These are phyloP conservation scores for Suillus plorans DNA, from an alignment of 768 basidiomycete genomes.

Conservation along the genomic window DNA sequence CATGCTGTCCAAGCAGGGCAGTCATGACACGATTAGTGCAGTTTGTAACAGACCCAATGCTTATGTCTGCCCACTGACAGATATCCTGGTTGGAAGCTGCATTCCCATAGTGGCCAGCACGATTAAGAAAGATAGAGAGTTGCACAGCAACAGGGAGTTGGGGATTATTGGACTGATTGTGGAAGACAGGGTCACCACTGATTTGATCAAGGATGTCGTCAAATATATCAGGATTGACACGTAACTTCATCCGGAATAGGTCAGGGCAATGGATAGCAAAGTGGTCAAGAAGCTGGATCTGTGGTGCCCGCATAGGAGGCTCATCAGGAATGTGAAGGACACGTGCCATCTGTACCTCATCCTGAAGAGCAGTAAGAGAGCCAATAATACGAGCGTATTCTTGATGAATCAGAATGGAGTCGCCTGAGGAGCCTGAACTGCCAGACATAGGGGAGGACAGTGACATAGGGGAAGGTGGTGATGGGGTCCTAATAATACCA, in stretches of 20 bases:
- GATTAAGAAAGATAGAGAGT: conserved; percentile 14
- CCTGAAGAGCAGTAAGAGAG: not conserved
- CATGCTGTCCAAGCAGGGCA: conserved; percentile 16
- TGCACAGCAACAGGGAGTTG: conserved; percentile 32
- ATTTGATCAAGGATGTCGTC: conserved; percentile 20
- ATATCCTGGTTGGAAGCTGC: conserved; percentile 12
- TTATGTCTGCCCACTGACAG: conserved; percentile 12
- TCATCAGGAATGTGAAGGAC: not conserved
- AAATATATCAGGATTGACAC: conserved; percentile 26
- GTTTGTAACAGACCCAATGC: conserved; percentile 17
- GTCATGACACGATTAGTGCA: conserved; percentile 17
- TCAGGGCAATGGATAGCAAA: not conserved
- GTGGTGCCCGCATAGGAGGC: not conserved
- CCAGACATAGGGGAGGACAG: not conserved
- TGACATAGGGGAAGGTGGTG: not conserved
- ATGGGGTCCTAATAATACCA: not conserved
- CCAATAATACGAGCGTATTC: not conserved
- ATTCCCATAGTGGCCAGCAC: conserved; percentile 7
- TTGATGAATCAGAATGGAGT: not conserved
- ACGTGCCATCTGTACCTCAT: not conserved
- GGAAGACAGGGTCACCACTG: conserved; percentile 9
- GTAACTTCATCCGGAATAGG: conserved; percentile 21
- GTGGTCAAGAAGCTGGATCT: not conserved
- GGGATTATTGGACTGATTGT: conserved; percentile 25
- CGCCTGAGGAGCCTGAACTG: not conserved